Percentiles rank a stretch among this genome's conserved stretches.
These are phyloP conservation scores for Coemansia sp. DNA, from an alignment of 192 early-diverging fungal genomes.

Conservation along the genomic window DNA sequence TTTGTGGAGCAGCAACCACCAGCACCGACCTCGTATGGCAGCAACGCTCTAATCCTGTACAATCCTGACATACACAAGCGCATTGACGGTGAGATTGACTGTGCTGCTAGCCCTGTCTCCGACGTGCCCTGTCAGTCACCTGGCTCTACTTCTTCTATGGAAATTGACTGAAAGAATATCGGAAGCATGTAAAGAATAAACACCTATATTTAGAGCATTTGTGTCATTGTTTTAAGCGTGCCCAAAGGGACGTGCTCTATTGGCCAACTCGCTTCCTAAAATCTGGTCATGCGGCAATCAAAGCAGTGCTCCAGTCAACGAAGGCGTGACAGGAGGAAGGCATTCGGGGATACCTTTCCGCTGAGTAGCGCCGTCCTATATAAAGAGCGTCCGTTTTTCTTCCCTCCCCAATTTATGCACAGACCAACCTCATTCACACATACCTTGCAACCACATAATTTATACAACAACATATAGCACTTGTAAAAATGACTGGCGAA, in stretches of 20 bases:
- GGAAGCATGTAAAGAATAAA: background rate
- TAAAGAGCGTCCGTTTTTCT: background rate
- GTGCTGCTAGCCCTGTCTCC: background rate
- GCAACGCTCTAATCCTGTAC: background rate
- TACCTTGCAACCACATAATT: background rate
- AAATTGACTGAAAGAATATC: background rate
- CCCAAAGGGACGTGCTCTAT: background rate
- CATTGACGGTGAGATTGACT: background rate
- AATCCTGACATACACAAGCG: background rate
- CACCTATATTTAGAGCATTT: background rate
- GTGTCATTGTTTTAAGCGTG: background rate
- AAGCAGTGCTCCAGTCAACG: background rate
- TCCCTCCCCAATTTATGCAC: background rate
- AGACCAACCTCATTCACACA: background rate
- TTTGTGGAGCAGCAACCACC: background rate
- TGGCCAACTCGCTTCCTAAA: background rate
- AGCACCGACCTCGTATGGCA: background rate
- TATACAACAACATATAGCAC: background rate
- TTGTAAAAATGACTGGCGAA: background rate
- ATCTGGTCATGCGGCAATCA: background rate
- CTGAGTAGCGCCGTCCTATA: background rate
- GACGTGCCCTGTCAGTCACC: background rate
- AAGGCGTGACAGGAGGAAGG: background rate
- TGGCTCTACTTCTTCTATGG: constrained; percentile 2
- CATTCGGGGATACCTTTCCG: background rate